These are phyloP conservation scores for Xylariaceae sp. DNA, from an alignment of 2,329 filamentous ascomycete genomes.

Conservation along the genomic window DNA sequence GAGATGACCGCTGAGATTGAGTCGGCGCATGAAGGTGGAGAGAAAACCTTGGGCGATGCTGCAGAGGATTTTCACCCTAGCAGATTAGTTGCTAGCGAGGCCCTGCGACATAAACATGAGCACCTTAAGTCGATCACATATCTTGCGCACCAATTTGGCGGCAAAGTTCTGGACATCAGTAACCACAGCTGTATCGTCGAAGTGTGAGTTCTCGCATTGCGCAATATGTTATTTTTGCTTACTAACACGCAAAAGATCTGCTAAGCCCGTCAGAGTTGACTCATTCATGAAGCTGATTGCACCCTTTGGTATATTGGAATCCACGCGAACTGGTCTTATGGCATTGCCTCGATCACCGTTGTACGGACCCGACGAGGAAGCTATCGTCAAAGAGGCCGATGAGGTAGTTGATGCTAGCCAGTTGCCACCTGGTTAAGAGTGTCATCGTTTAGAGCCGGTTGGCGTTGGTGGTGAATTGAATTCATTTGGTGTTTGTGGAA, in stretches of 20 bases:
- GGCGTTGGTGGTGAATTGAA: slow-evolving; percentile 13
- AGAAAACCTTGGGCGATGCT: slow-evolving; percentile 40
- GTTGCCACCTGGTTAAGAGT: slow-evolving; percentile 76
- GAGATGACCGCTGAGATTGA: slow-evolving; percentile 66
- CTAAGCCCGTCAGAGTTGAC: slow-evolving; percentile 90
- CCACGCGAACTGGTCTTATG: slow-evolving; percentile 93
- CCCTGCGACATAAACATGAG: slow-evolving; percentile 93
- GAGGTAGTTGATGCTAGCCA: slow-evolving; percentile 94
- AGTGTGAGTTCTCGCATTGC: slow-evolving; percentile 79
- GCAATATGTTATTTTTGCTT: no score
- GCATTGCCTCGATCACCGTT: slow-evolving; percentile 91
- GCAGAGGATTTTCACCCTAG: slow-evolving; percentile 81
- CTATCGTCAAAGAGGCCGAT: slow-evolving; percentile 76
- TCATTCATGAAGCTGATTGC: slow-evolving; percentile 94
- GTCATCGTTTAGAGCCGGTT: slow-evolving; percentile 1
- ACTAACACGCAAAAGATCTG: slow-evolving; percentile 56
- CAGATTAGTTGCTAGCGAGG: slow-evolving; percentile 80
- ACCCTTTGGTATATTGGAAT: slow-evolving; percentile 95
- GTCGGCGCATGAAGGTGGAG: slow-evolving; percentile 28
- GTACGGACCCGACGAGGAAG: slow-evolving; percentile 62
- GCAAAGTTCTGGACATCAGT: slow-evolving; percentile 96
- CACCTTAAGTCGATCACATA: slow-evolving; percentile 95
- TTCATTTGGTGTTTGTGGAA: slow-evolving; percentile 1
- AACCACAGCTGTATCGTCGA: slow-evolving; percentile 99
- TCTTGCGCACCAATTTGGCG: slow-evolving; percentile 94